Percentiles rank a stretch among this genome's conserved stretches.
Evolutionary conservation across 129 eudicot genomes (phyloP).

Genomic region (Pulicaria dysenterica): DNA sequence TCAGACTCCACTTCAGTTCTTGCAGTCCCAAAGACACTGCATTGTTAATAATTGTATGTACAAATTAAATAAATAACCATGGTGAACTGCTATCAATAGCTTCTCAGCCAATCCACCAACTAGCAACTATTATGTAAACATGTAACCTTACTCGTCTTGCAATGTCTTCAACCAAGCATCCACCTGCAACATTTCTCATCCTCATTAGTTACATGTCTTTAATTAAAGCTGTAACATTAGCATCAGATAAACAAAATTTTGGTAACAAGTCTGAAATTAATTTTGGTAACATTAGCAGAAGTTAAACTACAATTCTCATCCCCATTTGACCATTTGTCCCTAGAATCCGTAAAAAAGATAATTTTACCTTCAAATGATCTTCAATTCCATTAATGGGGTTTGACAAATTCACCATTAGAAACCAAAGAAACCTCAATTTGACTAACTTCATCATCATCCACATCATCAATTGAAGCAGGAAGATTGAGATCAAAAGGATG

Average conservation of each 20-base stretch:
- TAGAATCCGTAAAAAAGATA: slow-evolving; percentile 8
- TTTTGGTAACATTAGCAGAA: slow-evolving; percentile 6
- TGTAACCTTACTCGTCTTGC: slow-evolving; percentile 35
- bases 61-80: background rate
- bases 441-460: slow-evolving; percentile 58
- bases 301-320: slow-evolving; percentile 19
- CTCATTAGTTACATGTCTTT: slow-evolving; percentile 37
- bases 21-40: slow-evolving; percentile 36
- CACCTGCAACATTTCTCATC: slow-evolving; percentile 55
- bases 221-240: slow-evolving; percentile 29
- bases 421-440: slow-evolving; percentile 60
- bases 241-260: slow-evolving; percentile 28
- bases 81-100: slow-evolving; percentile 7
- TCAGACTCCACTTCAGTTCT: slow-evolving; percentile 41
- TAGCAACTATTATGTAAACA: background rate
- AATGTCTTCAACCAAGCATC: slow-evolving; percentile 85
- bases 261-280: slow-evolving; percentile 12
- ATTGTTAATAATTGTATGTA: slow-evolving; percentile 25
- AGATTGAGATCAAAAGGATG: slow-evolving; percentile 73
- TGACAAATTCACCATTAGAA: slow-evolving; percentile 65
- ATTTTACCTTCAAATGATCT: slow-evolving; percentile 23
- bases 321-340: slow-evolving; percentile 17
- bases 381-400: slow-evolving; percentile 34
- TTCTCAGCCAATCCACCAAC: slow-evolving; percentile 24
- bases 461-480: slow-evolving; percentile 74